These are phyloP conservation scores for Wilcoxina mikolae DNA, from an alignment of 495 filamentous ascomycete species.

Conservation along the genomic window DNA sequence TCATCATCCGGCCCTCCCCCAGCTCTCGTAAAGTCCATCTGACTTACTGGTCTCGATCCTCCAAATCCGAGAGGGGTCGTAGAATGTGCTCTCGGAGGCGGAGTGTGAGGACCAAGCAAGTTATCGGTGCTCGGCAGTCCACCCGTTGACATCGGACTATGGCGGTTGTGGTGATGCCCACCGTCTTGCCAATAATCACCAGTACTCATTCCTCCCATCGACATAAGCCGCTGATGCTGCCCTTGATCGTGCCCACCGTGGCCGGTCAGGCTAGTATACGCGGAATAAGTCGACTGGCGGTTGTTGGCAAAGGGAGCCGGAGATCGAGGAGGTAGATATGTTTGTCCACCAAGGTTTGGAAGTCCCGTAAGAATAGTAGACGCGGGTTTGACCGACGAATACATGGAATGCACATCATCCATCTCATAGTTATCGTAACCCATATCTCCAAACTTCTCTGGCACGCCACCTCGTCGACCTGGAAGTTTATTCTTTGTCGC, in stretches of 20 bases:
- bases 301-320: conserved; percentile 48
- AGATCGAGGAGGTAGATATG: conserved; percentile 68
- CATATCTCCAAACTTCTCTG: conserved; percentile 48
- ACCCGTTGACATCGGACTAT: conserved; percentile 36
- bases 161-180: conserved; percentile 28
- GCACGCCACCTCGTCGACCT: conserved; percentile 57
- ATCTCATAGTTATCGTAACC: conserved; percentile 57
- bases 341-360: conserved; percentile 44
- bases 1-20: conserved; percentile 56
- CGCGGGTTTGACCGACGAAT: conserved; percentile 86
- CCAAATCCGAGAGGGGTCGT: conserved; percentile 40
- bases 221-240: conserved; percentile 42
- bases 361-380: conserved; percentile 85
- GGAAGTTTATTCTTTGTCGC: conserved; percentile 81
- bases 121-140: conserved; percentile 47
- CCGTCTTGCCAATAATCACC: conserved; percentile 39
- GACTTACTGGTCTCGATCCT: conserved; percentile 43
- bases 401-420: conserved; percentile 94
- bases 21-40: conserved; percentile 61
- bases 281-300: conserved; percentile 44
- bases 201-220: conserved; percentile 43
- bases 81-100: conserved; percentile 33
- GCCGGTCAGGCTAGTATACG: conserved; percentile 41
- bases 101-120: conserved; percentile 36
- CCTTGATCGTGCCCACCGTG: conserved; percentile 16